Percentiles rank a stretch among this genome's conserved stretches.
phyloP scores from a whole-genome alignment of 306 rosid species.

The Ammopiptanthus mongolicus region DNA sequence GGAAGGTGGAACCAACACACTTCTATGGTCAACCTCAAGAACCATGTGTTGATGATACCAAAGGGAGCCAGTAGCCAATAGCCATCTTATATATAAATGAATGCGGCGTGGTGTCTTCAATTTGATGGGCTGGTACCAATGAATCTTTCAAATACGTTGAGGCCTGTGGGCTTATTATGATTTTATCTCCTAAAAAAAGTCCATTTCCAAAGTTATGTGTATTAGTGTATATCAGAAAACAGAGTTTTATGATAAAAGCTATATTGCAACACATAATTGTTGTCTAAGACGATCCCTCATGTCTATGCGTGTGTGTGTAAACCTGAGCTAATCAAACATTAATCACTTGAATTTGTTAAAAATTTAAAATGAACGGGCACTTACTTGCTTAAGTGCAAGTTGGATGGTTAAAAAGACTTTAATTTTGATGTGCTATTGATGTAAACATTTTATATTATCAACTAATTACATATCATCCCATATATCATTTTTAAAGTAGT shows the following conservation, averaged over 20 bases:
- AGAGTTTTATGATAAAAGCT: neutral
- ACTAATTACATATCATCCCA: too few relatives aligned
- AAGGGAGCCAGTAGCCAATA: constrained; percentile 21
- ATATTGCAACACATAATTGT: too few relatives aligned
- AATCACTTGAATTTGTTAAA: too few relatives aligned
- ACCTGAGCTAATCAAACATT: too few relatives aligned
- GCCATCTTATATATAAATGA: neutral
- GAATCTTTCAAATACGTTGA: constrained; percentile 10
- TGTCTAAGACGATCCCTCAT: too few relatives aligned
- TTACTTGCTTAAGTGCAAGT: too few relatives aligned
- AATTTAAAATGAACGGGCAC: too few relatives aligned
- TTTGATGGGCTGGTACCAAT: neutral
- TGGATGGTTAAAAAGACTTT: too few relatives aligned
- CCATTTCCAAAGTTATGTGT: neutral
- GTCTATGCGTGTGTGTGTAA: too few relatives aligned
- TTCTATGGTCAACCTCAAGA: neutral
- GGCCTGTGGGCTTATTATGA: neutral
- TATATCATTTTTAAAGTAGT: too few relatives aligned
- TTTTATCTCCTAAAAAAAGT: neutral
- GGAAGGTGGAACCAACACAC: constrained; percentile 26
- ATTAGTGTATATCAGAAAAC: neutral
- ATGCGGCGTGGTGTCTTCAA: neutral
- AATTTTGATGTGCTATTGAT: too few relatives aligned
- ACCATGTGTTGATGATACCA: neutral
- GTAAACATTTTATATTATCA: too few relatives aligned